Percentiles rank a stretch among this genome's conserved stretches.
These are phyloP conservation scores for Nematodospora valgi DNA, from an alignment of 805 yeast genomes.

Conservation along the genomic window DNA sequence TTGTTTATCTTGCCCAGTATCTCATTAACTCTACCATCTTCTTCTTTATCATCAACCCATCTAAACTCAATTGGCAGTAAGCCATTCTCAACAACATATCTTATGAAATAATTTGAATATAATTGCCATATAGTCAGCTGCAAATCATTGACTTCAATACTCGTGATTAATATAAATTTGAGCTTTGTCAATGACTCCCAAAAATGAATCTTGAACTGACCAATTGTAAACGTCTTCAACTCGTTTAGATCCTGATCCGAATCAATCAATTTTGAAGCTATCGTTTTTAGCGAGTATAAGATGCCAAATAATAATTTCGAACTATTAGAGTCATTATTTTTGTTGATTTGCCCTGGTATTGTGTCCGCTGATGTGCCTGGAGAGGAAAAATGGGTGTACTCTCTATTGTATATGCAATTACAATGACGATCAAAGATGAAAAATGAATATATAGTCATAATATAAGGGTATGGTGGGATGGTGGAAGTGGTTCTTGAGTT, in stretches of 20 bases:
- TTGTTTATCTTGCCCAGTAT: constrained; percentile 44
- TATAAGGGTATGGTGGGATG: background rate
- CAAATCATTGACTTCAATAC: constrained; percentile 53
- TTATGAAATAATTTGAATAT: constrained; percentile 57
- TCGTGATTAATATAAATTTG: constrained; percentile 72
- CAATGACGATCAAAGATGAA: constrained; percentile 93
- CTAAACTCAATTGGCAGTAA: constrained; percentile 55
- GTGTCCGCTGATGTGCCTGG: background rate
- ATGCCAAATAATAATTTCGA: constrained; percentile 86
- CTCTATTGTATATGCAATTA: constrained; percentile 77
- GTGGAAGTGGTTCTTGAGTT: too few species aligned
- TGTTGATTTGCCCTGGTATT: constrained; percentile 35
- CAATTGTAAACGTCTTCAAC: constrained; percentile 61
- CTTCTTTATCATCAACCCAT: constrained; percentile 30
- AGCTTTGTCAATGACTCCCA: constrained; percentile 77
- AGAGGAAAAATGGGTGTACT: constrained; percentile 31
- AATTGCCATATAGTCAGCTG: constrained; percentile 55
- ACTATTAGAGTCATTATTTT: constrained; percentile 60
- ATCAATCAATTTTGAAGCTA: constrained; percentile 50
- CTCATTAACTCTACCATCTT: constrained; percentile 4
- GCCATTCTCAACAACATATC: constrained; percentile 56
- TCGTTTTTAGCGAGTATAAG: constrained; percentile 71
- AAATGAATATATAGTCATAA: constrained; percentile 72
- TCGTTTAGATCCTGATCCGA: constrained; percentile 18
- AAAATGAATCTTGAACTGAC: constrained; percentile 74